A percentile compares a stretch with the other conserved stretches of the same genome.
Evolutionary conservation across 1,139 yeast species (phyloP).

Genomic region (Debaryomycetaceae sp.): DNA sequence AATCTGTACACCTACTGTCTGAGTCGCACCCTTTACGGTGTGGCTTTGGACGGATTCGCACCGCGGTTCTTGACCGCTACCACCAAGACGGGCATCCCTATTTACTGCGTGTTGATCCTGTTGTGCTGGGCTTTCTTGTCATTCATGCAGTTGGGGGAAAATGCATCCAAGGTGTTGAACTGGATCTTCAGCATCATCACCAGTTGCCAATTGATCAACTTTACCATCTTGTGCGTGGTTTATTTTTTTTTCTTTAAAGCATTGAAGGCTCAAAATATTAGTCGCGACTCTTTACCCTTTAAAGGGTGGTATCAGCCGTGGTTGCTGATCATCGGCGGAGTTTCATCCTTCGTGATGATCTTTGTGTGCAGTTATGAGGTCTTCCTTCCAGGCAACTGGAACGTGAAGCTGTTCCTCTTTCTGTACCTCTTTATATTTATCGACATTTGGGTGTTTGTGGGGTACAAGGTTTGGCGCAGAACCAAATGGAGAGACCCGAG

Average conservation of each 20-base stretch:
- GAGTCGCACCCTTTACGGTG: slow-evolving; percentile 51
- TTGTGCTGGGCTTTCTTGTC: slow-evolving; percentile 45
- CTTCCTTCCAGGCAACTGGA: slow-evolving; percentile 65
- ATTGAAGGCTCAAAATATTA: slow-evolving; percentile 47
- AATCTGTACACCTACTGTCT: slow-evolving; percentile 70
- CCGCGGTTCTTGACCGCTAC: slow-evolving; percentile 40
- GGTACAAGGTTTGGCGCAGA: slow-evolving; percentile 53
- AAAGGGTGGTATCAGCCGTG: slow-evolving; percentile 43
- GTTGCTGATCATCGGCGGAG: slow-evolving; percentile 31
- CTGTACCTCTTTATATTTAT: slow-evolving; percentile 66
- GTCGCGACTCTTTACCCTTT: slow-evolving; percentile 52
- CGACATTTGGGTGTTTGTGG: slow-evolving; percentile 50
- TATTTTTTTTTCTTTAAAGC: slow-evolving; percentile 23
- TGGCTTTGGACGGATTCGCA: slow-evolving; percentile 54
- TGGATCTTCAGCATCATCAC: slow-evolving; percentile 33
- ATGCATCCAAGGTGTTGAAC: slow-evolving; percentile 20
- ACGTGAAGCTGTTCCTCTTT: slow-evolving; percentile 55
- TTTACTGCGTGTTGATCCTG: slow-evolving; percentile 30
- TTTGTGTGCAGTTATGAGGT: slow-evolving; percentile 64
- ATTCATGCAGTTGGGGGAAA: slow-evolving; percentile 27
- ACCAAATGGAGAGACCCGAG: slow-evolving; percentile 47
- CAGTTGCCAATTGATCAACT: slow-evolving; percentile 28
- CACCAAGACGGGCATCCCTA: slow-evolving; percentile 43
- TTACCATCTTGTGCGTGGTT: slow-evolving; percentile 20
- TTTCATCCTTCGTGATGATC: slow-evolving; percentile 44